These are phyloP conservation scores for Russula compacta DNA, from an alignment of 768 basidiomycete species.

Conservation along the genomic window DNA sequence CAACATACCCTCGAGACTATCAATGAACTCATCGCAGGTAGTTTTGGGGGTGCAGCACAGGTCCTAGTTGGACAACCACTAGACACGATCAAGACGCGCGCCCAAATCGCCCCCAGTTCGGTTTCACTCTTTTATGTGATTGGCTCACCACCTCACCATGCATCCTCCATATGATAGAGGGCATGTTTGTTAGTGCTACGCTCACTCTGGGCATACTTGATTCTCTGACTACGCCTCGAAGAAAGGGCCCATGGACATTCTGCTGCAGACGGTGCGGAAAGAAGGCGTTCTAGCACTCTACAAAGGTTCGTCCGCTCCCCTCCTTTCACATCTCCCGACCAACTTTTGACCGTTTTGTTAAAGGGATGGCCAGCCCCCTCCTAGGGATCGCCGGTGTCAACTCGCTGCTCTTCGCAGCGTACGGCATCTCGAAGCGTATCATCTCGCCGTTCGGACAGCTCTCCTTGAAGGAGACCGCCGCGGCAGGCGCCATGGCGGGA, in stretches of 20 bases:
- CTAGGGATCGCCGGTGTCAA: slow-evolving; percentile 94
- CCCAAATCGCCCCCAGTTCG: slow-evolving; percentile 78
- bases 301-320: slow-evolving; percentile 52
- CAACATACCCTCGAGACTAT: slow-evolving; percentile 38
- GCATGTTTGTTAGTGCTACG: slow-evolving; percentile 71
- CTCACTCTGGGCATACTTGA: background rate
- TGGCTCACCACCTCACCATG: slow-evolving; percentile 3
- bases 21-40: slow-evolving; percentile 82
- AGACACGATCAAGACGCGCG: slow-evolving; percentile 82
- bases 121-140: slow-evolving; percentile 18
- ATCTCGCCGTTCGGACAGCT: slow-evolving; percentile 86
- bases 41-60: slow-evolving; percentile 88
- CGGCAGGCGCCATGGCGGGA: slow-evolving; percentile 89
- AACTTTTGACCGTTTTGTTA: background rate
- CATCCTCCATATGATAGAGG: slow-evolving; percentile 38
- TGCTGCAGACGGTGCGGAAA: slow-evolving; percentile 65
- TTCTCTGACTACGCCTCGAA: slow-evolving; percentile 24
- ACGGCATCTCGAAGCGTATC: slow-evolving; percentile 69
- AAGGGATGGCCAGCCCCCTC: slow-evolving; percentile 87
- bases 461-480: slow-evolving; percentile 67
- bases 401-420: slow-evolving; percentile 88
- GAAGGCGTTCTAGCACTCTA: slow-evolving; percentile 93
- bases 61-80: slow-evolving; percentile 92
- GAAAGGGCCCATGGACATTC: slow-evolving; percentile 93
- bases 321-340: background rate